A percentile compares a stretch with the other conserved stretches of the same genome.
These are phyloP conservation scores for Didymellaceae sp. DNA, from an alignment of 2,329 filamentous ascomycete genomes.

Conservation along the genomic window DNA sequence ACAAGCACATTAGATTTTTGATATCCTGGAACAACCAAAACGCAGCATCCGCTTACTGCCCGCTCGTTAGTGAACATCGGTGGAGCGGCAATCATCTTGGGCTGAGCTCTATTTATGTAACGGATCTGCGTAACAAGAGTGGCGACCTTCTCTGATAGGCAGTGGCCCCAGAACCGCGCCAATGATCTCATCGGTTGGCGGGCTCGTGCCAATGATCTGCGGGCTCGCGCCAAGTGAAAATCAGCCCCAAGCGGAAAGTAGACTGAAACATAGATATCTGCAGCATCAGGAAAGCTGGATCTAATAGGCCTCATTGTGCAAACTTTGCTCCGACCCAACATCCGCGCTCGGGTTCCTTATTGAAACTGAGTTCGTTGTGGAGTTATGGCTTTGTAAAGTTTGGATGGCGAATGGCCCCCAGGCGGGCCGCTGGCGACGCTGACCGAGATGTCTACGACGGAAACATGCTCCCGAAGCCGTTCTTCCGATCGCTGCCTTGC, in stretches of 20 bases:
- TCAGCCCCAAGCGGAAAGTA: neutral
- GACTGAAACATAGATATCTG: neutral
- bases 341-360: neutral
- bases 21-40: too few relatives aligned
- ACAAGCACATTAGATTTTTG: too few relatives aligned
- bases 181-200: neutral
- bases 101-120: neutral
- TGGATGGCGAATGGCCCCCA: too few relatives aligned
- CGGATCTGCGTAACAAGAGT: neutral
- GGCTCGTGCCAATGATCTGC: neutral
- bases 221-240: neutral
- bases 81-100: neutral
- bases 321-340: neutral
- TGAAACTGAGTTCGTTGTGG: neutral
- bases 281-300: neutral
- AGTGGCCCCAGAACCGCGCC: neutral
- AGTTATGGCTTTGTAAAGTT: neutral
- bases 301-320: neutral
- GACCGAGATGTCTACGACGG: neutral
- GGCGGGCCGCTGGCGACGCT: neutral
- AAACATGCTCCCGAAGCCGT: neutral
- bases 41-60: too few relatives aligned
- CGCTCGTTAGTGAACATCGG: too few relatives aligned
- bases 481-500: too few relatives aligned
- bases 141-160: neutral